Evolutionary conservation across 2,329 filamentous ascomycete species (phyloP), one percentile per base, ranked within the genome.

Genomic region (Ilyonectria sp.): DNA sequence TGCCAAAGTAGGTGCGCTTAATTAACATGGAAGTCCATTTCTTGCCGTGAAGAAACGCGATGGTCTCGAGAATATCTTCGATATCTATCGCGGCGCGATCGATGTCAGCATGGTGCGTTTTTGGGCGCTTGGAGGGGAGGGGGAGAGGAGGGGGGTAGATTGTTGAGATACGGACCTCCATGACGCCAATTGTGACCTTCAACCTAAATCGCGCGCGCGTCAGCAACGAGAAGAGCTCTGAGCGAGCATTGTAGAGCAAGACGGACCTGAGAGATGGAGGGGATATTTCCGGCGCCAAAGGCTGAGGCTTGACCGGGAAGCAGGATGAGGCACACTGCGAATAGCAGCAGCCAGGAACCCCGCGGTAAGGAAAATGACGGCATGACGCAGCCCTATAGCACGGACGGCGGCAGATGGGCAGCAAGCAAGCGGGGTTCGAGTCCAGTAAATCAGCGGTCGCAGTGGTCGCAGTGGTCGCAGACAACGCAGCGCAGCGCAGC

Each of bases 11-110:
- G 33, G 91, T 91, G 62, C 93, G 87, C 81, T 92, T 92, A 60
- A 95, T 87, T 82, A 93, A 89, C 85, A 93, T 91, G 15, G 90
- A 90, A 1, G 92, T 93, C 93, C 93, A 96, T 83, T 95, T 95
- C 78, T 94, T 93, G 65, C 93, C 93, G 70, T 92, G 87, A 65
- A 95, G 86, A 75, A 94, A 95, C 33, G 91, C 89, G 71, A 95
- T 82, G 6, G 90, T 93, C 80, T 93, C 92, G 75, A 96, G 89
- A 82, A 93, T 90, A 80, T 95, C 93, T 83, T 94, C 92, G 69
- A 94, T 94, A 78, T 94, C 92, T 88, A 63, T 26, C 17, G 29
- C 60, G 43, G 57, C 9, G 29, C 53, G 19, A 52, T 40, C 53
- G 19, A 53, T 40, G 68, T 67, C 29, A 76, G 72, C 61, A 57